Evolutionary conservation across 305 asterid genomes (phyloP).

Genomic region (Fraxinus floribunda): DNA sequence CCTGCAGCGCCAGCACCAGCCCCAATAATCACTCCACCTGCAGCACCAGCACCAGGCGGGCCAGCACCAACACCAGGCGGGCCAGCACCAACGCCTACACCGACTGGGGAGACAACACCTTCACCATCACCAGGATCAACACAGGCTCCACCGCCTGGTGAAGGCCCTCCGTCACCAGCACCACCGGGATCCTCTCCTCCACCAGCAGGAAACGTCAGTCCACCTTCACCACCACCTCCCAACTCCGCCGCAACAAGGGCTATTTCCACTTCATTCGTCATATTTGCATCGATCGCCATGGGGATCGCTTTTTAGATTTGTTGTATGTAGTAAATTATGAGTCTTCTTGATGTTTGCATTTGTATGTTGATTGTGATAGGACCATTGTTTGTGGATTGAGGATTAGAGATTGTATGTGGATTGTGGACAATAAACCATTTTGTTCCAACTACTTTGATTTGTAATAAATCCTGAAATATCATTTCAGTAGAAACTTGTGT

Average conservation of each 20-base stretch:
- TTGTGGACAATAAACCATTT: neutral
- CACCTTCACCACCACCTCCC: conserved; percentile 29
- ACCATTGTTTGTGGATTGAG: conserved; percentile 1
- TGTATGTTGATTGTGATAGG: neutral
- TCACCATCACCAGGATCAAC: conserved; percentile 7
- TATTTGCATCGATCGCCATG: conserved; percentile 17
- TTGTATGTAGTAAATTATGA: neutral
- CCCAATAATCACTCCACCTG: conserved; percentile 16
- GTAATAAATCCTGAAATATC: neutral
- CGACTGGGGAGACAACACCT: conserved; percentile 1
- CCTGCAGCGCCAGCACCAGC: conserved; percentile 1
- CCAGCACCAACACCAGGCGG: neutral
- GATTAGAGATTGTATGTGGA: neutral
- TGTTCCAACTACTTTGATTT: neutral
- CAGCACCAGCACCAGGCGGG: conserved; percentile 1
- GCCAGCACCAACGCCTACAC: conserved; percentile 19
- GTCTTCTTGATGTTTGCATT: neutral
- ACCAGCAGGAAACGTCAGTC: neutral
- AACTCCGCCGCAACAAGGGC: conserved; percentile 24
- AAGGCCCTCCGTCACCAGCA: conserved; percentile 21
- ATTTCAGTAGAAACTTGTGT: neutral
- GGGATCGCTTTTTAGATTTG: conserved; percentile 31
- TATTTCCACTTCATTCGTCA: conserved; percentile 4
- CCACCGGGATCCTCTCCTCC: conserved; percentile 3
- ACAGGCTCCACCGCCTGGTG: conserved; percentile 26